These are phyloP conservation scores for Fusarium palustre DNA, from an alignment of 2,329 filamentous ascomycete species.

Conservation along the genomic window DNA sequence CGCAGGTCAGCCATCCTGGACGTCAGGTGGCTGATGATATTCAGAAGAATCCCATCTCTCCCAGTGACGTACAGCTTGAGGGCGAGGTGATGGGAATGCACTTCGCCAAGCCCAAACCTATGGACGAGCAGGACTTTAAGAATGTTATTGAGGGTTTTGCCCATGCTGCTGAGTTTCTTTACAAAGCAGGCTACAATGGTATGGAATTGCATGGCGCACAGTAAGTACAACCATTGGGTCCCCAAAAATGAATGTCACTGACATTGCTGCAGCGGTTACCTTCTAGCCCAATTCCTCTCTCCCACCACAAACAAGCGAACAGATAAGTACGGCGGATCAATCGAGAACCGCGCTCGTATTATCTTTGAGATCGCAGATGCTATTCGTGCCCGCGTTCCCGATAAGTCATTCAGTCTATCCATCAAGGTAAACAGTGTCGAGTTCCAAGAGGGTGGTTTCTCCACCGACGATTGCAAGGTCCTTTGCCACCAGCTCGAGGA, in stretches of 20 bases:
- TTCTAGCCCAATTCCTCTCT: conserved; percentile 66
- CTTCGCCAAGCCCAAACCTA: conserved; percentile 63
- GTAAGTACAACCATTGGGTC: conserved; percentile 19
- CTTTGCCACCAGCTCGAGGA: conserved; percentile 62
- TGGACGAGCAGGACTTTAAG: conserved; percentile 66
- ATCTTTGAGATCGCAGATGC: conserved; percentile 58
- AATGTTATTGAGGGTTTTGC: conserved; percentile 70
- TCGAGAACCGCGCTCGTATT: conserved; percentile 59
- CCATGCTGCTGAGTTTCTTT: conserved; percentile 69
- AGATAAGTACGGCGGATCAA: conserved; percentile 61
- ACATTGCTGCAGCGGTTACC: conserved; percentile 55
- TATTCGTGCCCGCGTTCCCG: conserved; percentile 49
- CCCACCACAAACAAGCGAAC: conserved; percentile 62
- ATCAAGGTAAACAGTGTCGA: conserved; percentile 70
- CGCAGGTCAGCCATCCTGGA: conserved; percentile 62
- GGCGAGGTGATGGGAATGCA: conserved; percentile 40
- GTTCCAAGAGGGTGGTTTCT: conserved; percentile 66
- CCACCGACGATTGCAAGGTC: conserved; percentile 62
- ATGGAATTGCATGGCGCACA: conserved; percentile 65
- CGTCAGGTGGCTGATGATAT: conserved; percentile 58
- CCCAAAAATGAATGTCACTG: fast-evolving
- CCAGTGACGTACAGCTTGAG: conserved; percentile 54
- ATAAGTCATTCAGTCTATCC: conserved; percentile 56
- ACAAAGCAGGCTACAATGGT: conserved; percentile 70
- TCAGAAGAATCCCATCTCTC: conserved; percentile 54